Base-by-base conservation (phyloP, 208 protist species). In the Endotrypanum monterogeii region DNA sequence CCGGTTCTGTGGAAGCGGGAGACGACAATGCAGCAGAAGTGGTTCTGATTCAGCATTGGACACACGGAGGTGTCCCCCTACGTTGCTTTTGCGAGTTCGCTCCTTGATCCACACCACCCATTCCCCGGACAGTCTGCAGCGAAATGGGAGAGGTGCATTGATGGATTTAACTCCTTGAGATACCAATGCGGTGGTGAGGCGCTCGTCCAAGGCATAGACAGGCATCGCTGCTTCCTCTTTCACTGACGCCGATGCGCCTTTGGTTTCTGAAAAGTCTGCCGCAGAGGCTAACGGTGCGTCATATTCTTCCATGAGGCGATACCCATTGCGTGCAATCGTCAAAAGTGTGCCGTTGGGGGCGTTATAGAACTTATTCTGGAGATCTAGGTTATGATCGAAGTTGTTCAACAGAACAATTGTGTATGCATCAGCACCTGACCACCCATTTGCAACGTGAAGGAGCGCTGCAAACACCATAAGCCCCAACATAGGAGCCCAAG, bases 71-170 rank as follows among this genome's bases (percentile, higher is more conserved):
- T 56, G 50, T 30, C 25, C 52, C n/a, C 25, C 67, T 25, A 23
- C 46, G 12, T 46, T 14, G 37, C 28, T 28, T 32, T 46, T 8
- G 25, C 63, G 63, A n/a, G 46, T 39, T 23, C 30, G 66, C 57
- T 71, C 75, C 65, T 67, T 80, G 67, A 65, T 94, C 89, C 69
- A 95, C n/a, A 97, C 79, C 23, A 88, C 85, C 89, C 90, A 97
- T 61, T 94, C 82, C 11, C 82, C 82, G 7, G 92, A 95, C 35
- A 97, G 79, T 9, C 68, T 69, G 16, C 83, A 82, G 28, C 54
- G 41, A 60, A 86, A 92, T 18, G 78, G 74, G 18, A 85, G 76
- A 11, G 54, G 39, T 39, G 70, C 39, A 52, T 73, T 56, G 35
- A 23, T 23, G 23, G 65, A 48, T 20, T 61, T 48, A n/a, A 41